phyloP scores from a whole-genome alignment of 1,284 basidiomycete species.

The Melampsora larici-populina region DNA sequence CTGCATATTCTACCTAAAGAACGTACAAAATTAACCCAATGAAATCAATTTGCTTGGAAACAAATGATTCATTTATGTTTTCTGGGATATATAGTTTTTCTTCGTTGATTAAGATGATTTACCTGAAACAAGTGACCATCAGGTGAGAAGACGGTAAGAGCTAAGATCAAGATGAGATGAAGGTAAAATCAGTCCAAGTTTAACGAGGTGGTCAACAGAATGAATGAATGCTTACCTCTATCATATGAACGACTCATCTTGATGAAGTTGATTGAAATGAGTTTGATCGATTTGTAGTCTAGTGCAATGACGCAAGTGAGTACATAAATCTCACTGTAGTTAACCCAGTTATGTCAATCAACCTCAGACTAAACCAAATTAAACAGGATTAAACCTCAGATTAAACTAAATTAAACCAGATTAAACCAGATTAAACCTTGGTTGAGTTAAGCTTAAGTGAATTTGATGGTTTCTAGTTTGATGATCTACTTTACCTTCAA shows the following conservation, averaged over 20 bases:
- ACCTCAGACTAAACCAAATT: too few relatives aligned
- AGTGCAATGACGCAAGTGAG: background rate
- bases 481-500: too few relatives aligned
- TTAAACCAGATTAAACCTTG: too few relatives aligned
- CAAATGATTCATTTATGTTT: too few relatives aligned
- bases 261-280: background rate
- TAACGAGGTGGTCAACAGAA: background rate
- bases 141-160: conserved; percentile 88
- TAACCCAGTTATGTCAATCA: too few relatives aligned
- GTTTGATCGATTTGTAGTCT: background rate
- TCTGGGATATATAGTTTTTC: too few relatives aligned
- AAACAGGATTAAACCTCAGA: too few relatives aligned
- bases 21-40: too few relatives aligned
- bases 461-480: too few relatives aligned
- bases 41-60: too few relatives aligned
- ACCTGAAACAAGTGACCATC: conserved; percentile 92
- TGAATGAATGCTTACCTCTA: conserved; percentile 43
- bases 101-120: conserved; percentile 43
- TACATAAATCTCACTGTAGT: background rate
- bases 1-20: conserved; percentile 88
- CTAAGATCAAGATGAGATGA: conserved; percentile 51
- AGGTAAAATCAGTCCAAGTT: background rate
- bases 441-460: too few relatives aligned
- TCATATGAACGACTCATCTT: conserved; percentile 53
- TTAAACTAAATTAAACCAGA: too few relatives aligned